phyloP scores from a whole-genome alignment of 257 asterid species.

The Anisodus tanguticus region DNA sequence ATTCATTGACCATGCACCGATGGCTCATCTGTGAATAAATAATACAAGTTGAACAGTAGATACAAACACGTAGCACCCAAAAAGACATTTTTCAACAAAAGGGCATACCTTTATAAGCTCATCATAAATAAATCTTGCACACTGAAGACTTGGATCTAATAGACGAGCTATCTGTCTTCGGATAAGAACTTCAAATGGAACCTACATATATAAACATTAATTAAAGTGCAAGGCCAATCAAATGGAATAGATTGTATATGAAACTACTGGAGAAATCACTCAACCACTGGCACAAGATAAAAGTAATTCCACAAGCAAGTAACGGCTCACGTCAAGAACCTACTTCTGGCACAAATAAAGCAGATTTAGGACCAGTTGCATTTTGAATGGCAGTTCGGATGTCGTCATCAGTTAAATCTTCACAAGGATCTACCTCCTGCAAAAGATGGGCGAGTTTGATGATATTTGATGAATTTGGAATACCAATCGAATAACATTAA shows the following conservation, averaged over 20 bases:
- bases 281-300: constrained; percentile 1
- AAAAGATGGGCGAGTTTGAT: constrained; percentile 34
- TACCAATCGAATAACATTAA: neutral
- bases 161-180: constrained; percentile 89
- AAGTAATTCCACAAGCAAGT: constrained; percentile 20
- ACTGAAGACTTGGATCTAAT: constrained; percentile 97
- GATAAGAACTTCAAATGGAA: constrained; percentile 93
- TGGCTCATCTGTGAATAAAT: constrained; percentile 75
- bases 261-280: neutral
- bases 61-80: neutral
- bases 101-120: constrained; percentile 82
- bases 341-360: constrained; percentile 90
- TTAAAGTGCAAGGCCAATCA: constrained; percentile 22
- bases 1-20: constrained; percentile 75
- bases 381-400: constrained; percentile 93
- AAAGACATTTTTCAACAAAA: neutral
- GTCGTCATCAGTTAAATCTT: constrained; percentile 90
- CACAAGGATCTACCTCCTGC: constrained; percentile 98
- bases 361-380: constrained; percentile 91
- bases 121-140: constrained; percentile 90
- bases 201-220: constrained; percentile 50
- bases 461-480: neutral
- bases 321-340: constrained; percentile 28
- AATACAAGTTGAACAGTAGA: constrained; percentile 1
- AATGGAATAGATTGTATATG: constrained; percentile 15